A percentile compares a stretch with the other conserved stretches of the same genome.
These are phyloP conservation scores for Neltuma alba DNA, from an alignment of 306 rosid genomes.

Conservation along the genomic window DNA sequence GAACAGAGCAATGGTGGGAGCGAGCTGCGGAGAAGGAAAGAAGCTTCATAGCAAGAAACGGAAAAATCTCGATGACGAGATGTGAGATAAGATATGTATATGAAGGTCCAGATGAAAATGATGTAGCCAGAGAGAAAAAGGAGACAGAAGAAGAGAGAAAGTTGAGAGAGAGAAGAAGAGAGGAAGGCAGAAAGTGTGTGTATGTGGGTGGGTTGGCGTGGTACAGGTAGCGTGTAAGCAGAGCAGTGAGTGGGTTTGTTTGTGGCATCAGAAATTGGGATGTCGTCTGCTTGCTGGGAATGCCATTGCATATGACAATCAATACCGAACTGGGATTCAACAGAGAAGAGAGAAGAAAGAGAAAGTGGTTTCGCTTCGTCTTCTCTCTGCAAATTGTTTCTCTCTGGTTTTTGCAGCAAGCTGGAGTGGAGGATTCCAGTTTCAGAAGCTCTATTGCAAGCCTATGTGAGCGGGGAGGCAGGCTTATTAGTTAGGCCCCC, in stretches of 20 bases:
- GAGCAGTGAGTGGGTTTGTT: conserved; percentile 25
- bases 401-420: not conserved
- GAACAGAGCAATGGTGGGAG: conserved; percentile 19
- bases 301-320: conserved; percentile 12
- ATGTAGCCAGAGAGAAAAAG: not conserved
- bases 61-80: not conserved
- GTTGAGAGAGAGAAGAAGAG: not conserved
- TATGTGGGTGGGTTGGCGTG: conserved; percentile 10
- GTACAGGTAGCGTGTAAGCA: conserved; percentile 43
- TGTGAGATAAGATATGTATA: conserved; percentile 27
- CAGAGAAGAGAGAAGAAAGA: not conserved
- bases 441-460: not conserved
- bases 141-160: conserved; percentile 19
- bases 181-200: conserved; percentile 37
- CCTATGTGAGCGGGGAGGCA: no score
- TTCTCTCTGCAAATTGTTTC: not conserved
- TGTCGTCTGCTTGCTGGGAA: not conserved
- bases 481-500: no score
- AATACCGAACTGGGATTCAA: not conserved
- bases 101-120: not conserved
- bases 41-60: conserved; percentile 47
- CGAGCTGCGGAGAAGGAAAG: conserved; percentile 8
- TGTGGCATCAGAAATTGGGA: conserved; percentile 16
- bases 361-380: not conserved
- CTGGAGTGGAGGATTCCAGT: not conserved